phyloP scores from a whole-genome alignment of 2,329 filamentous ascomycete species.

The Stachybotrys chlorohalonatus region DNA sequence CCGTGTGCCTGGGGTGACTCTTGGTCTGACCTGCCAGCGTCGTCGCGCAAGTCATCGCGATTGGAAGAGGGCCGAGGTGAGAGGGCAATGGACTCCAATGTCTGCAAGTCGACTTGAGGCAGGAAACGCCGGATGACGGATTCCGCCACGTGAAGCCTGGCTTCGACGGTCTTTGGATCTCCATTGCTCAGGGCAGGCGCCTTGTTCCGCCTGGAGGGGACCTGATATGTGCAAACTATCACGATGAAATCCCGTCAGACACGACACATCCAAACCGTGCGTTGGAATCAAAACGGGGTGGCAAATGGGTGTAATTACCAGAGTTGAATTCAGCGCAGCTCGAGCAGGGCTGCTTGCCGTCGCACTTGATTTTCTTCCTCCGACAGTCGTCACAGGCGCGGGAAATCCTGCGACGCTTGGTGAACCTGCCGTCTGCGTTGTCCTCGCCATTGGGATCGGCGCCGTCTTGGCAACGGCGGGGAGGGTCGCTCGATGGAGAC shows the following conservation, averaged over 20 bases:
- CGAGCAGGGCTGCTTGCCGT: slow-evolving; percentile 1
- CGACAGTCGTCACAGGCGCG: background rate
- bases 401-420: background rate
- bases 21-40: background rate
- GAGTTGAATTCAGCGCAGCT: slow-evolving; percentile 1
- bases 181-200: background rate
- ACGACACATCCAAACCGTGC: background rate
- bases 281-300: background rate
- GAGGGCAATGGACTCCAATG: background rate
- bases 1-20: background rate
- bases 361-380: slow-evolving; percentile 1
- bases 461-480: background rate
- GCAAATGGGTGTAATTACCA: background rate
- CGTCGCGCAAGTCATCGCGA: background rate
- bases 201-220: background rate
- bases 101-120: background rate
- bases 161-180: background rate
- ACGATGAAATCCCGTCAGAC: background rate
- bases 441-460: background rate
- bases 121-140: background rate
- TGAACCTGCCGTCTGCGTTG: background rate
- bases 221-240: slow-evolving; percentile 1
- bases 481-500: background rate
- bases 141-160: background rate
- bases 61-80: background rate